phyloP scores from a whole-genome alignment of 306 rosid genomes.

The Comarum palustre region DNA sequence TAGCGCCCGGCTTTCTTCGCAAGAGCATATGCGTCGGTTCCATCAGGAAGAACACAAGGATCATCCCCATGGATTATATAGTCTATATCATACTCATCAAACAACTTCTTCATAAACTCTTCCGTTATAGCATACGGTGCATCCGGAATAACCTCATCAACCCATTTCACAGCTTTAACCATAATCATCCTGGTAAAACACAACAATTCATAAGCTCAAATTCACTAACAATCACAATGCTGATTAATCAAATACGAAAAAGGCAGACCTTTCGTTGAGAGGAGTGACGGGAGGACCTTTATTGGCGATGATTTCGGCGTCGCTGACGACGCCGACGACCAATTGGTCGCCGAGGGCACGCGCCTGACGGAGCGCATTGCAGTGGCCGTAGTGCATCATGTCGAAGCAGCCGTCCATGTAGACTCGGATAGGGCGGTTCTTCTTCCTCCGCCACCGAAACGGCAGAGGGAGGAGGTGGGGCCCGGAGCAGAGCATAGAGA shows the following conservation, averaged over 20 bases:
- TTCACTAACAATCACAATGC: not conserved
- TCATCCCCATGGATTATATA: conserved; percentile 60
- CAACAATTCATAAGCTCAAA: not conserved
- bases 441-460: conserved; percentile 39
- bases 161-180: conserved; percentile 63
- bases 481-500: conserved; percentile 39
- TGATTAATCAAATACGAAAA: not conserved
- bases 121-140: conserved; percentile 64
- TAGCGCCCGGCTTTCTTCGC: conserved; percentile 67
- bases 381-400: conserved; percentile 72
- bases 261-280: conserved; percentile 46
- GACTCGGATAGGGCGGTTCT: conserved; percentile 55
- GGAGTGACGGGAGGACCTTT: conserved; percentile 64
- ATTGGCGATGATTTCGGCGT: conserved; percentile 50
- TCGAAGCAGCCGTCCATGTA: conserved; percentile 68
- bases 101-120: conserved; percentile 58
- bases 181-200: conserved; percentile 43
- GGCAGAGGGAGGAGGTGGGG: conserved; percentile 31
- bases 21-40: conserved; percentile 61
- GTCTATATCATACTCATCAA: conserved; percentile 53
- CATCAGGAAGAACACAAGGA: conserved; percentile 64
- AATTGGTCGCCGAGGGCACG: conserved; percentile 59
- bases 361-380: conserved; percentile 68
- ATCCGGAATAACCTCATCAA: conserved; percentile 56
- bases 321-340: conserved; percentile 62